Conservation (phyloP, 1,284 basidiomycete genomes). For the Boletus subluridellus region DNA sequence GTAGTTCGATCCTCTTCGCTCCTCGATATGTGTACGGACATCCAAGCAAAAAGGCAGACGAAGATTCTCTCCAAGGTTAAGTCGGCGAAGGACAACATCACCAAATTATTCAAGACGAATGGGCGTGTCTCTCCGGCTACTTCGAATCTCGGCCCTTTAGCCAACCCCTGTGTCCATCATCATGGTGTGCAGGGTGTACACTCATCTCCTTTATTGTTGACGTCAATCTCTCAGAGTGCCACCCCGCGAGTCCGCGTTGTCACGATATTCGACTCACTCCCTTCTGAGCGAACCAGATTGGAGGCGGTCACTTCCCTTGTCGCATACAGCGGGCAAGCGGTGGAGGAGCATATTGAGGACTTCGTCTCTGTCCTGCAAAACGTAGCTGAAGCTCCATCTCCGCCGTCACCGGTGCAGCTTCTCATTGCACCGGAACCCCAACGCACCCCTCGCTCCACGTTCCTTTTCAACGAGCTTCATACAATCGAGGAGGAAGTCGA, state of each 20-base stretch:
- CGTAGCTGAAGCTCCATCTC: not conserved
- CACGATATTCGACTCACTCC: not conserved
- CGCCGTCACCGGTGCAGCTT: not conserved
- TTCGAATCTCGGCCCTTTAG: not conserved
- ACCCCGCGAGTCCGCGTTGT: not conserved
- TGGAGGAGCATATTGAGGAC: slow-evolving; percentile 1
- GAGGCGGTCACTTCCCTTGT: not conserved
- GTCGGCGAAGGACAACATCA: slow-evolving; percentile 8
- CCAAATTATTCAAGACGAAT: slow-evolving; percentile 6
- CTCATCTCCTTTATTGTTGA: not conserved
- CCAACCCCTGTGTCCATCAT: not conserved
- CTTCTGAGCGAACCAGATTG: not conserved
- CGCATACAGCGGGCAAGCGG: not conserved
- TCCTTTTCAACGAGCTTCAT: not conserved
- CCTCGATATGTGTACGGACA: not conserved
- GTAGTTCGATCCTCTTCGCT: not conserved
- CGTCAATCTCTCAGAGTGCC: not conserved
- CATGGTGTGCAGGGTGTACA: not conserved
- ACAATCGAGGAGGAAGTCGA: slow-evolving; percentile 6
- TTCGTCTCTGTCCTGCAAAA: not conserved
- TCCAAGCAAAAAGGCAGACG: slow-evolving; percentile 2
- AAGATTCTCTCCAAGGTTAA: slow-evolving; percentile 10
- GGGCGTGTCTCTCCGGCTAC: not conserved
- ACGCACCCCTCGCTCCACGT: not conserved
- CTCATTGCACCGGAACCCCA: not conserved